Evolutionary conservation across 768 basidiomycete species (phyloP).

Genomic region (Kwoniella heveanensis): DNA sequence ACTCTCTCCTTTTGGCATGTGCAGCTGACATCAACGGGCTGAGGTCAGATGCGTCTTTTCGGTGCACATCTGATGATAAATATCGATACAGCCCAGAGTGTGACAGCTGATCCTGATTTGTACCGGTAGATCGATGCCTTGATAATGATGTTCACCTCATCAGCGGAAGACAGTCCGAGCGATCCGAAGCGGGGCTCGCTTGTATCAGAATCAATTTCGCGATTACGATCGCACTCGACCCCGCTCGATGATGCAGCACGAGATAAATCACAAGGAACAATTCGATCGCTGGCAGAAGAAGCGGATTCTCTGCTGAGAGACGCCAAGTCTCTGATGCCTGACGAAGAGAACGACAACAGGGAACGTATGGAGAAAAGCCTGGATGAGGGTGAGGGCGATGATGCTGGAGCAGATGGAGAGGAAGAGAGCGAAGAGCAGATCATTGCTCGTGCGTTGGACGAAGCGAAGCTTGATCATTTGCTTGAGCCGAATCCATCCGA

Average conservation of each 20-base stretch:
- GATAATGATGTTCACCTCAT: slow-evolving; percentile 5
- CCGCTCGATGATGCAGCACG: too few relatives aligned
- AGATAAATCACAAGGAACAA: neutral
- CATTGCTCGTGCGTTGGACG: slow-evolving; percentile 17
- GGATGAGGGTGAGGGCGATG: neutral
- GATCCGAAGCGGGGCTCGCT: too few relatives aligned
- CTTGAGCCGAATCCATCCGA: neutral
- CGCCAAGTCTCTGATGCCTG: slow-evolving; percentile 1
- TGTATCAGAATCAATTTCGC: too few relatives aligned
- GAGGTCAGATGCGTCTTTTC: too few relatives aligned
- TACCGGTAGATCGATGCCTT: slow-evolving; percentile 14
- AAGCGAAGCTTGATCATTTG: slow-evolving; percentile 18
- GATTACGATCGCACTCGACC: too few relatives aligned
- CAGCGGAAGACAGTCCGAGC: neutral
- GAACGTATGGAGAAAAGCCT: neutral
- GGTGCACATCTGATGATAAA: too few relatives aligned
- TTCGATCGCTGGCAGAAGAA: slow-evolving; percentile 8
- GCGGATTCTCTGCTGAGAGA: neutral
- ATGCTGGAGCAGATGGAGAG: slow-evolving; percentile 7
- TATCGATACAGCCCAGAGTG: too few relatives aligned
- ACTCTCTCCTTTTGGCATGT: too few relatives aligned
- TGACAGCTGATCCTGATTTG: neutral
- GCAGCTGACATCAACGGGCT: too few relatives aligned
- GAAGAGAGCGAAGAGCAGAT: slow-evolving; percentile 27
- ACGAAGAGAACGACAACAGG: neutral